Evolutionary conservation across 1,139 yeast genomes (phyloP).

Genomic region (Blastobotrys proliferans): DNA sequence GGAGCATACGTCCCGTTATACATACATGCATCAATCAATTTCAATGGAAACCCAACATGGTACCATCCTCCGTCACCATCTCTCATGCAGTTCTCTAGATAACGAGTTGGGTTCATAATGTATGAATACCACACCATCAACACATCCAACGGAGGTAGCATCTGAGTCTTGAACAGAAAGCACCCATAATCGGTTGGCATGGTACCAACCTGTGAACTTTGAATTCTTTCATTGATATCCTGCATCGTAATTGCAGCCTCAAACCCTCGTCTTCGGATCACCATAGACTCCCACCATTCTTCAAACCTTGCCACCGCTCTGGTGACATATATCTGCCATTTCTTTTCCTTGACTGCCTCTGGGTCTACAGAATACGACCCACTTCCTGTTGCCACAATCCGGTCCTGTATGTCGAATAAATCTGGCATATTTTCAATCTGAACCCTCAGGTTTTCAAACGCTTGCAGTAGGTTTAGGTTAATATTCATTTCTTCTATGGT

Average conservation of each 20-base stretch:
- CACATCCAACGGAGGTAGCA: slow-evolving; percentile 39
- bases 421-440: slow-evolving; percentile 2
- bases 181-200: no score
- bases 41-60: slow-evolving; percentile 2
- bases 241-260: no score
- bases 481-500: background rate
- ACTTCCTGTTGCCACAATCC: background rate
- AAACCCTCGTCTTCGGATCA: no score
- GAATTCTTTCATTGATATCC: no score
- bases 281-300: slow-evolving; percentile 27
- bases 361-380: background rate
- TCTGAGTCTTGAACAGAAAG: background rate
- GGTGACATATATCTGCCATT: slow-evolving; percentile 36
- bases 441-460: slow-evolving; percentile 2
- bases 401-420: background rate
- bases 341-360: slow-evolving; percentile 20
- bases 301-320: slow-evolving; percentile 36
- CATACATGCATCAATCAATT: background rate
- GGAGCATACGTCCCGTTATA: background rate
- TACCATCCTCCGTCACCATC: slow-evolving; percentile 8
- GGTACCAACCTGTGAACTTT: no score
- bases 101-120: slow-evolving; percentile 33
- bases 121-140: slow-evolving; percentile 43
- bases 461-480: slow-evolving; percentile 8
- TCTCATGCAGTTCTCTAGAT: slow-evolving; percentile 31